A percentile compares a stretch with the other conserved stretches of the same genome.
Evolutionary conservation across 2,329 filamentous ascomycete species (phyloP).

Genomic region (Camptophora hylomeconis): DNA sequence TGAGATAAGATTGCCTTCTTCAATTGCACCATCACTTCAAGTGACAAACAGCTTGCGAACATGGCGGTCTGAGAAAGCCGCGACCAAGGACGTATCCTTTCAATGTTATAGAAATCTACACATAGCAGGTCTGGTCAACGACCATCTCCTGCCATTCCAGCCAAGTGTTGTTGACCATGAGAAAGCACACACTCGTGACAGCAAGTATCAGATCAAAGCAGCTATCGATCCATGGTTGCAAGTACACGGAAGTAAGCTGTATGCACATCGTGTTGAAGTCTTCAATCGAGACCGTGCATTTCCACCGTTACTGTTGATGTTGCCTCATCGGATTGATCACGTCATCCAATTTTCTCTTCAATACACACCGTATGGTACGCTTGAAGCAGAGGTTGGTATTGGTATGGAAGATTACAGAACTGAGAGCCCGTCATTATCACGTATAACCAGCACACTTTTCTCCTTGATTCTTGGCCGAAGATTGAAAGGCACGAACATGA

Average conservation of each 20-base stretch:
- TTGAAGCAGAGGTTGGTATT: too few species aligned
- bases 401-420: too few species aligned
- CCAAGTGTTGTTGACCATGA: too few species aligned
- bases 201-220: conserved; percentile 17
- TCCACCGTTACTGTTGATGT: conserved; percentile 8
- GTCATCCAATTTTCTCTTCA: conserved; percentile 7
- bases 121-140: conserved; percentile 57
- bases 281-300: conserved; percentile 1
- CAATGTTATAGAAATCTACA: conserved; percentile 63
- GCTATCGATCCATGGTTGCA: conserved; percentile 26
- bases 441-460: too few species aligned
- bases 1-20: conserved; percentile 57
- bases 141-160: conserved; percentile 58
- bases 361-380: background rate
- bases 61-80: conserved; percentile 63
- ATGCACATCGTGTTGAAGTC: conserved; percentile 8
- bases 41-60: conserved; percentile 33
- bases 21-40: conserved; percentile 51
- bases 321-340: conserved; percentile 8
- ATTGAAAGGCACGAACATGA: background rate
- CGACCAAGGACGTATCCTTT: conserved; percentile 71
- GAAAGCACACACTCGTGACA: too few species aligned
- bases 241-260: conserved; percentile 16
- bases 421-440: too few species aligned
- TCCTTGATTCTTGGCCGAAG: conserved; percentile 1